phyloP scores from a whole-genome alignment of 2,329 filamentous ascomycete genomes.

The Cadophora luteo-olivacea region DNA sequence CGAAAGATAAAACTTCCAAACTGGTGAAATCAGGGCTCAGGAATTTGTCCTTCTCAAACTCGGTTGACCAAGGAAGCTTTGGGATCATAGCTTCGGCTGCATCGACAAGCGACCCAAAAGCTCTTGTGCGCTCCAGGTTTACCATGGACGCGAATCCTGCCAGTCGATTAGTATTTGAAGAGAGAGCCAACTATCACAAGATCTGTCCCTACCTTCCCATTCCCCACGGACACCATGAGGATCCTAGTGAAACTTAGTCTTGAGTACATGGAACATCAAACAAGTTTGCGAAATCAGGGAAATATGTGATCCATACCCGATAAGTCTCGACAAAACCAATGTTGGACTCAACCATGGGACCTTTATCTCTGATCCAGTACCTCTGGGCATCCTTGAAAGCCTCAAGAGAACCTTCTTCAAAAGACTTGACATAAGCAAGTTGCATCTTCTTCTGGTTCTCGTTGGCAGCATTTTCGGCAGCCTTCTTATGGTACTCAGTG shows the following conservation, averaged over 20 bases:
- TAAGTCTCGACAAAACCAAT: conserved; percentile 86
- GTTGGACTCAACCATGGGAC: conserved; percentile 80
- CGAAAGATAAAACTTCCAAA: conserved; percentile 87
- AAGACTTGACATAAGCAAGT: conserved; percentile 75
- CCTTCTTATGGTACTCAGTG: conserved; percentile 69
- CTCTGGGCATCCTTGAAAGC: conserved; percentile 83
- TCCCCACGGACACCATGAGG: conserved; percentile 82
- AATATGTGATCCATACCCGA: conserved; percentile 46
- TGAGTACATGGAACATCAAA: not conserved
- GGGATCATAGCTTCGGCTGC: conserved; percentile 85
- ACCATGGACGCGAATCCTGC: conserved; percentile 75
- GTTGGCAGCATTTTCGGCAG: conserved; percentile 73
- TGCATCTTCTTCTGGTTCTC: conserved; percentile 78
- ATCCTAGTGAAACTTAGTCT: conserved; percentile 51
- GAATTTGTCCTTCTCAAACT: conserved; percentile 97
- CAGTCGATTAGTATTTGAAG: conserved; percentile 7
- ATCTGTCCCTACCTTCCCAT: conserved; percentile 69
- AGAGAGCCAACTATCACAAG: not conserved
- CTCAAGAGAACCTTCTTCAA: conserved; percentile 74
- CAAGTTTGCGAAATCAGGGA: not conserved
- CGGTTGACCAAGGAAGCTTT: conserved; percentile 83
- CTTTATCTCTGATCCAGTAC: conserved; percentile 83
- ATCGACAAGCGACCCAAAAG: conserved; percentile 85
- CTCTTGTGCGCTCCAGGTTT: conserved; percentile 87
- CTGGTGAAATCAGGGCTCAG: conserved; percentile 95